Conservation (phyloP, 1,284 basidiomycete species). For the Fomitopsis betulina region DNA sequence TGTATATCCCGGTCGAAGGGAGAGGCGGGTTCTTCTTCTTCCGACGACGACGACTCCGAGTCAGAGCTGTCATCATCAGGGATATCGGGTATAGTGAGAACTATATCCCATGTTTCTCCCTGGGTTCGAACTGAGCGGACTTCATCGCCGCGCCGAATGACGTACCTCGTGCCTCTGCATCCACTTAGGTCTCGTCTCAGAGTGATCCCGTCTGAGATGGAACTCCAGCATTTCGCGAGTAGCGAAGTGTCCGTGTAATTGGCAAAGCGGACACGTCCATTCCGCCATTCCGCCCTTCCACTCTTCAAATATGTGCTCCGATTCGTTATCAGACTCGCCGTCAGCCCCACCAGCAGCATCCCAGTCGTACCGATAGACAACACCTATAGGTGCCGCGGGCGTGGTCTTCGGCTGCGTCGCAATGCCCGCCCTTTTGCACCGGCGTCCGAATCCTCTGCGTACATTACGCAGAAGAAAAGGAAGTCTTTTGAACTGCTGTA, state of each 20-base stretch:
- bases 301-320: constrained; percentile 10
- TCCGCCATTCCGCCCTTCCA: constrained; percentile 17
- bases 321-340: constrained; percentile 7
- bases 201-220: constrained; percentile 56
- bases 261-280: constrained; percentile 63
- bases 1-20: neutral
- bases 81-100: constrained; percentile 14
- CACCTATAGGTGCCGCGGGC: constrained; percentile 20
- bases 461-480: constrained; percentile 54
- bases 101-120: constrained; percentile 12
- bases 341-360: constrained; percentile 4
- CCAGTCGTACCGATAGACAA: constrained; percentile 25
- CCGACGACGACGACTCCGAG: neutral
- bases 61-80: constrained; percentile 7
- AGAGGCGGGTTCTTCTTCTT: neutral
- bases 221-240: constrained; percentile 44
- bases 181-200: constrained; percentile 41
- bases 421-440: constrained; percentile 9
- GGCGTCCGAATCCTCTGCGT: constrained; percentile 28
- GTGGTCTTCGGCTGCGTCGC: constrained; percentile 9
- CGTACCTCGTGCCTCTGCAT: constrained; percentile 12
- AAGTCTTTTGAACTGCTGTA: constrained; percentile 23
- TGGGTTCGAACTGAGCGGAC: neutral
- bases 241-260: constrained; percentile 42
- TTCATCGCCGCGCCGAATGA: neutral